Evolutionary conservation across 768 basidiomycete species (phyloP).

Genomic region (Tulasnella sp.): DNA sequence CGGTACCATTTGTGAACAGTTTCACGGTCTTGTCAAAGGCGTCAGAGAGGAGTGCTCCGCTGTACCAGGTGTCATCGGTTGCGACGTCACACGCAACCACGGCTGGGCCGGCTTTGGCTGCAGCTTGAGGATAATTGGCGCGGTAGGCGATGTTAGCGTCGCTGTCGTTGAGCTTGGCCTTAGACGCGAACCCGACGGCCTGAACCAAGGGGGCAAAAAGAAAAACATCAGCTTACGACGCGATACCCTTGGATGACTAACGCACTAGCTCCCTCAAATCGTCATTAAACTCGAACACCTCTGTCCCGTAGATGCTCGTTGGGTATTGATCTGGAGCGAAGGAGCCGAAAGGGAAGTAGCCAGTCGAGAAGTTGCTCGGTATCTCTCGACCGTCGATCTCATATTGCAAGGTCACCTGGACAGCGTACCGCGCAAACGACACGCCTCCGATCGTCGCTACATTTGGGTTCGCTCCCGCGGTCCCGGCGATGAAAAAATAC

Average conservation of each 20-base stretch:
- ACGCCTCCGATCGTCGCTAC: constrained; percentile 31
- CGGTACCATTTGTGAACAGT: constrained; percentile 29
- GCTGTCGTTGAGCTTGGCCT: constrained; percentile 30
- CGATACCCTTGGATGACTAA: not conserved
- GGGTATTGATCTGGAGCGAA: constrained; percentile 25
- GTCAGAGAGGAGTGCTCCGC: constrained; percentile 30
- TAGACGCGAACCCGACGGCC: constrained; percentile 25
- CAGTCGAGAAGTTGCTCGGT: constrained; percentile 30
- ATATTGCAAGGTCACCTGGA: constrained; percentile 32
- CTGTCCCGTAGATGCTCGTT: constrained; percentile 32
- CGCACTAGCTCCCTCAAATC: constrained; percentile 22
- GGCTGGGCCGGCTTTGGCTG: constrained; percentile 28
- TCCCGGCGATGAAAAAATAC: constrained; percentile 36
- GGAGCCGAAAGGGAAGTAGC: constrained; percentile 30
- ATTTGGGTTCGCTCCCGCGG: constrained; percentile 34
- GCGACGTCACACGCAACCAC: constrained; percentile 30
- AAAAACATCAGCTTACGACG: not conserved
- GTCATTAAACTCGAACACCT: constrained; percentile 38
- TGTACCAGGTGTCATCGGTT: constrained; percentile 32
- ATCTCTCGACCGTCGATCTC: constrained; percentile 37
- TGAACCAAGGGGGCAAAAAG: constrained; percentile 19
- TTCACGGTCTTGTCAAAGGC: constrained; percentile 32
- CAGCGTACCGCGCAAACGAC: constrained; percentile 32
- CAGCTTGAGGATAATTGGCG: constrained; percentile 23
- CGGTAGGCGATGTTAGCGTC: constrained; percentile 27